A percentile compares a stretch with the other conserved stretches of the same genome.
These are phyloP conservation scores for Pseudisothecium myosuroides DNA, from an alignment of 225 moss, liverwort and hornwort genomes.

Conservation along the genomic window DNA sequence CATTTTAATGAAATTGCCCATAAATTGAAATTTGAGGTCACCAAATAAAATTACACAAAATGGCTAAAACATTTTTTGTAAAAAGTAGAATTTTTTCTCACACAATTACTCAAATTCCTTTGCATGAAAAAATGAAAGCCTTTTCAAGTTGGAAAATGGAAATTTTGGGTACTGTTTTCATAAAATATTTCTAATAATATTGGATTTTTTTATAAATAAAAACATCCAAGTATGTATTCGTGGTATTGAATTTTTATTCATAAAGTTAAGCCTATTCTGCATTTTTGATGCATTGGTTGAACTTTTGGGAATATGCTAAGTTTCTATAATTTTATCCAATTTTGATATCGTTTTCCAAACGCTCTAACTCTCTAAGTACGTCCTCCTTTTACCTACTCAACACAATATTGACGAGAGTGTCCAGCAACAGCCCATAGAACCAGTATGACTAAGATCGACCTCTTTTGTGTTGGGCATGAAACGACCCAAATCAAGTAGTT, in stretches of 20 bases:
- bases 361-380: rapidly evolving
- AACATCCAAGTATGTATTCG: neutral
- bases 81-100: neutral
- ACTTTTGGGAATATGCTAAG: too few species aligned
- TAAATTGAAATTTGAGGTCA: neutral
- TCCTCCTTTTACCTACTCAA: too few species aligned
- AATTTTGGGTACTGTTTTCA: neutral
- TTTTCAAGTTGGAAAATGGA: neutral
- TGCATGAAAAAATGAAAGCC: neutral
- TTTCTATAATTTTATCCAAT: neutral
- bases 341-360: neutral
- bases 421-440: neutral
- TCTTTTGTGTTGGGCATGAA: neutral
- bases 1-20: too few species aligned
- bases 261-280: neutral
- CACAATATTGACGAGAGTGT: neutral
- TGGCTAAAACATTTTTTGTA: neutral
- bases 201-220: neutral
- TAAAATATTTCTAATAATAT: neutral
- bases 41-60: neutral
- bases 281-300: neutral
- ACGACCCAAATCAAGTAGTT: neutral
- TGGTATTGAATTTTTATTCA: neutral
- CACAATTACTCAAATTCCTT: too few species aligned
- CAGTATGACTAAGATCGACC: neutral